Conservation (phyloP, 2,329 filamentous ascomycete species). For the Nemania bipapillata region DNA sequence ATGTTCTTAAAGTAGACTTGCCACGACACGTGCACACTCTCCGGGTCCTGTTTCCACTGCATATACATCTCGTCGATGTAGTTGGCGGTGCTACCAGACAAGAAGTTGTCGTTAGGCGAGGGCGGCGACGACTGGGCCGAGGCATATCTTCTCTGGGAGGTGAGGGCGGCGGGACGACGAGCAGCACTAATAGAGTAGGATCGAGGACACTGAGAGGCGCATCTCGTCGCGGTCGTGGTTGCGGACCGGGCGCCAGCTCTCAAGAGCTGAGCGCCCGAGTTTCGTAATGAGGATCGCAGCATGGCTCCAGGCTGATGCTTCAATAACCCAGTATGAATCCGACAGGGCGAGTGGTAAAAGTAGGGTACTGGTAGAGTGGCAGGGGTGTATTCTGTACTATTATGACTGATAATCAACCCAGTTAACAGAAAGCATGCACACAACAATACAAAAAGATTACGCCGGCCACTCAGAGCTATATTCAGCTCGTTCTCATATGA, state of each 20-base stretch:
- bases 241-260: conserved; percentile 62
- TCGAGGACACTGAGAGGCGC: conserved; percentile 52
- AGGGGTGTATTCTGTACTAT: conserved; percentile 21
- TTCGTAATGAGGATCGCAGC: conserved; percentile 75
- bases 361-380: neutral
- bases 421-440: conserved; percentile 26
- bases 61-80: conserved; percentile 99
- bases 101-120: conserved; percentile 93
- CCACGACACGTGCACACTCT: conserved; percentile 97
- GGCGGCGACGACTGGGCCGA: conserved; percentile 66
- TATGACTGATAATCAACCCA: conserved; percentile 31
- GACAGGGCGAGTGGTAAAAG: neutral
- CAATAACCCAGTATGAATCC: conserved; percentile 39
- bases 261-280: conserved; percentile 72
- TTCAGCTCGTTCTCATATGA: conserved; percentile 45
- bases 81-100: conserved; percentile 95
- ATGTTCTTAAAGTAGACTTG: conserved; percentile 99
- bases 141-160: conserved; percentile 64
- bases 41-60: conserved; percentile 93
- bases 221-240: conserved; percentile 50
- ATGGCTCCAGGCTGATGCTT: conserved; percentile 65
- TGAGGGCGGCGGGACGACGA: conserved; percentile 63
- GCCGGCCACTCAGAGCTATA: conserved; percentile 45
- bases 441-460: conserved; percentile 37
- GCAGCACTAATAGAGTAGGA: conserved; percentile 60